Percentiles rank a stretch among this genome's conserved stretches.
phyloP scores from a whole-genome alignment of 1,139 yeast species.

The Candida albicans region DNA sequence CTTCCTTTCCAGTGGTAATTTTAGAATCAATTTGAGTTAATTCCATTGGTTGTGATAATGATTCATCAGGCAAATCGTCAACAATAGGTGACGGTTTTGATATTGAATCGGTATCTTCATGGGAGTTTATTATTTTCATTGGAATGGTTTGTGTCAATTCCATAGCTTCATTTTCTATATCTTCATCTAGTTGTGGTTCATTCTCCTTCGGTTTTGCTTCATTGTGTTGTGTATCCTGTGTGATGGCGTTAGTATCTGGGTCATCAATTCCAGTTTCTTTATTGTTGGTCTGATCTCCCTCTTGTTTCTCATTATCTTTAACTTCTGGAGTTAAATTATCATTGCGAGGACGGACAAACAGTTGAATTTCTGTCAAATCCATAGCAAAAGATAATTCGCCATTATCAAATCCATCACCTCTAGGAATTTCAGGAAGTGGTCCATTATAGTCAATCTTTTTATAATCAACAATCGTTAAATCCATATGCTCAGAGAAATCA shows the following conservation, averaged over 20 bases:
- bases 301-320: background rate
- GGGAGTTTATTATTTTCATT: background rate
- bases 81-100: background rate
- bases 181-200: background rate
- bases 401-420: background rate
- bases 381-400: slow-evolving; percentile 5
- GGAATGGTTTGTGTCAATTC: slow-evolving; percentile 16
- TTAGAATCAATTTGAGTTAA: background rate
- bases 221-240: too few relatives aligned
- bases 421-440: background rate
- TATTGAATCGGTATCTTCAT: background rate
- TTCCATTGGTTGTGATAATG: background rate
- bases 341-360: background rate
- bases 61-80: background rate
- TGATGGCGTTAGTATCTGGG: too few relatives aligned
- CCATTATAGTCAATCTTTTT: slow-evolving; percentile 1
- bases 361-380: slow-evolving; percentile 2
- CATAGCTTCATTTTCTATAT: slow-evolving; percentile 13
- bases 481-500: slow-evolving; percentile 5
- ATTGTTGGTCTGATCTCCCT: background rate
- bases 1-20: background rate
- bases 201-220: too few relatives aligned
- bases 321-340: too few relatives aligned
- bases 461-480: slow-evolving; percentile 2
- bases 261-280: background rate